A percentile compares a stretch with the other conserved stretches of the same genome.
Conservation (phyloP, 2,329 filamentous ascomycete genomes). For the Plectosphaerella cucumerina region DNA sequence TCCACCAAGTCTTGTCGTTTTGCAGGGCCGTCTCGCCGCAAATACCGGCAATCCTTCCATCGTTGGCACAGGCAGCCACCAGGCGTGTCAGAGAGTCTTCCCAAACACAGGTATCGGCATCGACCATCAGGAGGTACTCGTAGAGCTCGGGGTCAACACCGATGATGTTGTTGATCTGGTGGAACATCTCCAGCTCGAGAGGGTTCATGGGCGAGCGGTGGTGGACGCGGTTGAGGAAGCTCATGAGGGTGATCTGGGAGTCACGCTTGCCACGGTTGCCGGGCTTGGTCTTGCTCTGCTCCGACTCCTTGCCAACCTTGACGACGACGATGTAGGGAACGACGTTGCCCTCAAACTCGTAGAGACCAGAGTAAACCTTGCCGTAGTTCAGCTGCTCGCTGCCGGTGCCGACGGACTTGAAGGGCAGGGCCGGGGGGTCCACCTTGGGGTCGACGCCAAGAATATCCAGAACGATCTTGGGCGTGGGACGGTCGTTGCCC, state of each 20-base stretch:
- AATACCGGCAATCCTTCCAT: constrained; percentile 94
- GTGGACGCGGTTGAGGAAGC: constrained; percentile 96
- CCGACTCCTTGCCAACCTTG: constrained; percentile 95
- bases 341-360: constrained; percentile 96
- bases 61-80: constrained; percentile 87
- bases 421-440: constrained; percentile 88
- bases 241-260: constrained; percentile 92
- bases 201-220: constrained; percentile 92
- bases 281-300: constrained; percentile 85
- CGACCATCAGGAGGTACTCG: constrained; percentile 95
- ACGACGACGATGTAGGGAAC: constrained; percentile 95
- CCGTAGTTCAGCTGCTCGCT: constrained; percentile 95
- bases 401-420: constrained; percentile 86
- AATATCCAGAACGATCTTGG: constrained; percentile 96
- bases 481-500: constrained; percentile 93
- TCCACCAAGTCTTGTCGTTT: constrained; percentile 96
- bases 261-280: constrained; percentile 98
- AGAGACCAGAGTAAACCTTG: constrained; percentile 96
- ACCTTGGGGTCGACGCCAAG: constrained; percentile 95
- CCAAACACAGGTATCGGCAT: constrained; percentile 91
- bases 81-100: constrained; percentile 91
- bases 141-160: constrained; percentile 96
- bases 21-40: constrained; percentile 95
- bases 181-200: constrained; percentile 95
- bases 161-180: constrained; percentile 99